Conservation (phyloP, 306 rosid genomes). For the Glycyrrhiza uralensis region DNA sequence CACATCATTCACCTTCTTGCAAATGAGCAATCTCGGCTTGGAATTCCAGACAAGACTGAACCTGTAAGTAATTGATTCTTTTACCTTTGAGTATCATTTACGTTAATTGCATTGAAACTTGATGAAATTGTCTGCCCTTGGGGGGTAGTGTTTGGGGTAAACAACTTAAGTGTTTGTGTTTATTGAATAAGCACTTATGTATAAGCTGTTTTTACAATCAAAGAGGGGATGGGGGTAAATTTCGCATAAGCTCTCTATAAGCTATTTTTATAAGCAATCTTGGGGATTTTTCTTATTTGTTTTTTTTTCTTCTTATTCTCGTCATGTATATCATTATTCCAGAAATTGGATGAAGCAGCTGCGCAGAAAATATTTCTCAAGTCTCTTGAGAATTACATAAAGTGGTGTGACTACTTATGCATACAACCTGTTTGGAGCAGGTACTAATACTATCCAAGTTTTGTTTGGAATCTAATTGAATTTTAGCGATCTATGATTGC, state of each 20-base stretch:
- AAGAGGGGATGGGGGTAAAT: no score
- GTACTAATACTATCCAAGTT: slow-evolving; percentile 37
- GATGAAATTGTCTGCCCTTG: background rate
- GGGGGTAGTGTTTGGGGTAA: no score
- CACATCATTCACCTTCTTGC: slow-evolving; percentile 86
- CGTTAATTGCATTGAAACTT: background rate
- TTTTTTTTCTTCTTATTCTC: background rate
- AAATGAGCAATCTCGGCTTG: slow-evolving; percentile 83
- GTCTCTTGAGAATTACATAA: slow-evolving; percentile 83
- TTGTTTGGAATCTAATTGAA: slow-evolving; percentile 20
- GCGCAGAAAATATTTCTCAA: slow-evolving; percentile 56
- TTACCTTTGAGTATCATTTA: background rate
- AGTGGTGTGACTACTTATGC: slow-evolving; percentile 78
- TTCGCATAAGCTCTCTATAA: no score
- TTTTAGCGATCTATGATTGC: slow-evolving; percentile 17
- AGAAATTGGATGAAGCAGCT: slow-evolving; percentile 86
- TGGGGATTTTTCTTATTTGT: background rate
- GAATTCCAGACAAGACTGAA: slow-evolving; percentile 62
- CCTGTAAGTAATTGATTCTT: slow-evolving; percentile 55
- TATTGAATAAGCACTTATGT: no score
- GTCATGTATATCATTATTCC: slow-evolving; percentile 22
- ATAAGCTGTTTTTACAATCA: no score
- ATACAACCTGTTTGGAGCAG: slow-evolving; percentile 93
- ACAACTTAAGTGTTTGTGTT: no score
- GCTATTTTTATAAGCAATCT: no score